phyloP scores from a whole-genome alignment of 306 rosid genomes.

The Sophora flavescens region DNA sequence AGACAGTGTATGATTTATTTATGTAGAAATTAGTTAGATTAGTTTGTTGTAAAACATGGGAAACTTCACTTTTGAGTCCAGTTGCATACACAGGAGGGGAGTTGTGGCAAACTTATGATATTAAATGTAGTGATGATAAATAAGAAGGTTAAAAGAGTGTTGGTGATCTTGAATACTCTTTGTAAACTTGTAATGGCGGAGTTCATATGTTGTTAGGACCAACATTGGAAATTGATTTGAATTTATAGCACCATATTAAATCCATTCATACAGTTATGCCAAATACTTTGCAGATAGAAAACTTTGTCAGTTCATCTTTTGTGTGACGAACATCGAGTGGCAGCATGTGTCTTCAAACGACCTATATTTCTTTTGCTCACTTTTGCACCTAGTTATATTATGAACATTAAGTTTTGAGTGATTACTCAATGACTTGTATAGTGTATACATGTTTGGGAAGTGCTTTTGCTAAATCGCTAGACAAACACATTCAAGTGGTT shows the following conservation, averaged over 20 bases:
- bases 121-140: neutral
- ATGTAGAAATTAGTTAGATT: neutral
- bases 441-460: neutral
- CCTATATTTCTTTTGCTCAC: neutral
- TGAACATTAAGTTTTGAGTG: neutral
- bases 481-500: neutral
- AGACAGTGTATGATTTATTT: neutral
- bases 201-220: constrained; percentile 1
- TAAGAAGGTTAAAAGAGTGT: constrained; percentile 16
- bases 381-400: neutral
- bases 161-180: neutral
- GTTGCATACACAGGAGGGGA: neutral
- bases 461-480: constrained; percentile 1
- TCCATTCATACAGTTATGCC: neutral
- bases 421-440: neutral
- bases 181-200: neutral
- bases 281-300: constrained; percentile 8
- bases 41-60: neutral
- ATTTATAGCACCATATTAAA: neutral
- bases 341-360: neutral
- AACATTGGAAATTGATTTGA: constrained; percentile 11
- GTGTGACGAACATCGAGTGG: neutral
- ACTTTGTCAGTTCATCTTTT: constrained; percentile 9
- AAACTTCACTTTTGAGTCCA: constrained; percentile 12
- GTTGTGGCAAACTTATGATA: neutral